Percentiles rank a stretch among this genome's conserved stretches.
These are phyloP conservation scores for Hemisphaericaspora xylanilytica DNA, from an alignment of 1,139 yeast genomes.

Conservation along the genomic window DNA sequence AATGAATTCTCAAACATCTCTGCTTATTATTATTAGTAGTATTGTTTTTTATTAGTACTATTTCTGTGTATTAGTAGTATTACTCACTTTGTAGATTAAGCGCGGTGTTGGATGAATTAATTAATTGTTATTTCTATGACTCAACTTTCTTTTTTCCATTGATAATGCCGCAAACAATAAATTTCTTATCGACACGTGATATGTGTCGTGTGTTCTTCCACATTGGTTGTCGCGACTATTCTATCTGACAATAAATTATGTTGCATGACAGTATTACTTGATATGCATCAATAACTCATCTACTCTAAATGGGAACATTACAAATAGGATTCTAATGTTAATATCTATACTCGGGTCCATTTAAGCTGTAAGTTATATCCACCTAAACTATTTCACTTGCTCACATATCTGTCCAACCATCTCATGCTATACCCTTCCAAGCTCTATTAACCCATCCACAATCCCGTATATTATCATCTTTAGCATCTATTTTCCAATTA, in stretches of 20 bases:
- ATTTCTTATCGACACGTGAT: slow-evolving; percentile 12
- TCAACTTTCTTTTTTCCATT: background rate
- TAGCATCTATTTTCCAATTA: slow-evolving; percentile 53
- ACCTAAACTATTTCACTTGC: no score
- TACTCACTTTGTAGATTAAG: no score
- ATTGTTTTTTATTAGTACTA: background rate
- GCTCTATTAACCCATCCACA: slow-evolving; percentile 74
- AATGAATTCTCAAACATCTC: slow-evolving; percentile 11
- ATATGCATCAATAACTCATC: no score
- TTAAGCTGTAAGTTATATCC: no score
- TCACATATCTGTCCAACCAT: no score
- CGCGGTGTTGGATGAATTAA: background rate
- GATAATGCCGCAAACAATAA: background rate
- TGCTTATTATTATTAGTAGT: slow-evolving; percentile 14
- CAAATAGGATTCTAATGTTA: no score
- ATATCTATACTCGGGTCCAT: no score
- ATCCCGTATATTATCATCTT: slow-evolving; percentile 58
- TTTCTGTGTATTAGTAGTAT: no score
- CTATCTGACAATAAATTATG: no score
- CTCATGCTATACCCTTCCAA: slow-evolving; percentile 41
- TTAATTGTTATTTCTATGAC: slow-evolving; percentile 1
- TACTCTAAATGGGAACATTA: no score
- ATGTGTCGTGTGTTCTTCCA: background rate
- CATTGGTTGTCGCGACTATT: background rate
- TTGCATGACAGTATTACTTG: no score